Evolutionary conservation across 768 basidiomycete genomes (phyloP).

Genomic region (Suillus occidentalis): DNA sequence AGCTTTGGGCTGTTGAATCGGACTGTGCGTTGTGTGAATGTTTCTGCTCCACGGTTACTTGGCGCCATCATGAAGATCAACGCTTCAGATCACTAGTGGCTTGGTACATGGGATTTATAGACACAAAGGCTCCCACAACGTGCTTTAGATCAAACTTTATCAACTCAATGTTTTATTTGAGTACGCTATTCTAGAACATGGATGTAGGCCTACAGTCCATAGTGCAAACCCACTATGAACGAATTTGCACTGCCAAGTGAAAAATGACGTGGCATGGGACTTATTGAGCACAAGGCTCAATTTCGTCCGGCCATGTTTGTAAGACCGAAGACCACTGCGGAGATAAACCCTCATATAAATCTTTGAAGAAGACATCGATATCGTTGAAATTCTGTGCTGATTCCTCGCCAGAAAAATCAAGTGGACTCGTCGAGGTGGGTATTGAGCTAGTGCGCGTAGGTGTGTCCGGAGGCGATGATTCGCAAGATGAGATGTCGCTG

Average conservation of each 20-base stretch:
- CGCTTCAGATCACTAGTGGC: too few species aligned
- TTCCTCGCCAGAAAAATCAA: not conserved
- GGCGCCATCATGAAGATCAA: not conserved
- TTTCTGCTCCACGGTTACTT: not conserved
- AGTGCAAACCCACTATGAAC: not conserved
- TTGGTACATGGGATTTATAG: too few species aligned
- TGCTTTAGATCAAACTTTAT: not conserved
- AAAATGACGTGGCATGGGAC: not conserved
- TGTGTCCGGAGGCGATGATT: not conserved
- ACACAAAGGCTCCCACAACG: not conserved
- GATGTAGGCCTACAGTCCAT: not conserved
- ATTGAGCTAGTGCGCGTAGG: too few species aligned
- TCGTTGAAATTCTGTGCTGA: not conserved
- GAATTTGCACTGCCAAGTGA: not conserved
- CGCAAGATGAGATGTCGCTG: not conserved
- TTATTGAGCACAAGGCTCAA: not conserved
- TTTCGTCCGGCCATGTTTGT: too few species aligned
- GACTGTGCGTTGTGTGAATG: not conserved
- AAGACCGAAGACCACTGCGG: not conserved
- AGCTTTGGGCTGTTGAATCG: not conserved
- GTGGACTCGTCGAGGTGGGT: not conserved
- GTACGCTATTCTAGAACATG: not conserved
- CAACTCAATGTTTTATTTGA: not conserved
- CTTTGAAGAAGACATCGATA: not conserved
- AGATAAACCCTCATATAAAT: not conserved